Conservation (phyloP, 2,329 filamentous ascomycete genomes). For the Cordyceps javanica region DNA sequence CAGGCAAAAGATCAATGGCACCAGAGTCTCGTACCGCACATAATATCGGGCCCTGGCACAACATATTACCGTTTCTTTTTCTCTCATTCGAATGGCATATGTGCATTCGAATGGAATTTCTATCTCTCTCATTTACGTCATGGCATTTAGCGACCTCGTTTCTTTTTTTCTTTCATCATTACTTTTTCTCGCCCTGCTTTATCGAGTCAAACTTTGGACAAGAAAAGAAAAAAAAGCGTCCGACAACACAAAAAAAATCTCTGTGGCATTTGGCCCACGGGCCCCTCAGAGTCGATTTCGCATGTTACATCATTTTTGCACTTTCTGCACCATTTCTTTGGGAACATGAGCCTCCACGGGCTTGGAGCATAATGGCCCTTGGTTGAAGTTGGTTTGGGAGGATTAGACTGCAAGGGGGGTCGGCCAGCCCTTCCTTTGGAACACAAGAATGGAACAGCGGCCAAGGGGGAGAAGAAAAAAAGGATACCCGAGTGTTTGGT, state of each 20-base stretch:
- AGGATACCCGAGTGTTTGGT: constrained; percentile 14
- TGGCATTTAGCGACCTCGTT: constrained; percentile 42
- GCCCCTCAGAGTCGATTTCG: constrained; percentile 29
- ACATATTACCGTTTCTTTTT: constrained; percentile 3
- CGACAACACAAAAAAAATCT: constrained; percentile 32
- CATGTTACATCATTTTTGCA: constrained; percentile 20
- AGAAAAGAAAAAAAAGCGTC: constrained; percentile 23
- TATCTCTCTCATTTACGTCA: constrained; percentile 31
- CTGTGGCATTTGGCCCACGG: constrained; percentile 22
- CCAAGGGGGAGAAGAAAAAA: constrained; percentile 14
- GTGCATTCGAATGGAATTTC: constrained; percentile 27
- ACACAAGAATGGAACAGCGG: constrained; percentile 29
- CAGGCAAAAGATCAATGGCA: neutral
- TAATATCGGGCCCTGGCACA: constrained; percentile 11
- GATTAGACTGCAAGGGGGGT: constrained; percentile 23
- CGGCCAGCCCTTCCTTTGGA: constrained; percentile 23
- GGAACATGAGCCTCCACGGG: constrained; percentile 10
- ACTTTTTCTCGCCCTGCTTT: constrained; percentile 18
- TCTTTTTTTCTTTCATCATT: constrained; percentile 26
- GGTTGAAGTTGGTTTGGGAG: constrained; percentile 14
- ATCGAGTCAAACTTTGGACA: constrained; percentile 21
- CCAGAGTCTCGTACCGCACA: constrained; percentile 8
- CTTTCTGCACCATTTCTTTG: constrained; percentile 15
- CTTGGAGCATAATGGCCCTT: constrained; percentile 16
- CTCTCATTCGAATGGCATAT: constrained; percentile 14